Evolutionary conservation across 306 rosid species (phyloP), one percentile per base, ranked within the genome.

Genomic region (Acacia confusa): DNA sequence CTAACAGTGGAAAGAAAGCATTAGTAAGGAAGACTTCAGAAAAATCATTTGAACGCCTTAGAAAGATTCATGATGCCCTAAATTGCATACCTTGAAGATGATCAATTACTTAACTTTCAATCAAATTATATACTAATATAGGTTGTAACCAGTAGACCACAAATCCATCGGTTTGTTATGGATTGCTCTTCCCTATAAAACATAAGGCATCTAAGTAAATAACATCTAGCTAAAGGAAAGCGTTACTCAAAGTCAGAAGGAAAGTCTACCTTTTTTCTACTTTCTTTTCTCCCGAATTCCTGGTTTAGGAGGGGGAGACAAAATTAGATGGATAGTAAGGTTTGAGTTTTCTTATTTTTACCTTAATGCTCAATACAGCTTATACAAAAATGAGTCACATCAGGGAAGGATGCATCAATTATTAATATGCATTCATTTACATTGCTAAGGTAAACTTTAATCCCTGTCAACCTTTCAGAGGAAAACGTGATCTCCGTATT

Each of bases 21-120:
- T 57, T 60, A 58, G 16, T 9, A 68, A 7, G 19, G 24, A 10
- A 75, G 68, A 66, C 40, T 20, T 22, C 53, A 72, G 12, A 30
- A 47, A 7, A 50, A 52, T 17, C 32, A 78, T 50, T 36, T 38
- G 67, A 47, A 27, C 41, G 61, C 43, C 70, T 48, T 5, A 30
- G 22, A 28, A 50, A 78, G 12, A 53, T 53, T 53, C 72, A 15
- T 44, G 41, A 80, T 48, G 79, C 67, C 79, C 52, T 43, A 43
- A 53, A 76, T 36, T 57, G 67, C 73, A 72, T 71, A 77, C 74
- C 68, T 14, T 27, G 60, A 22, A 17, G 60, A 72, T 52, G 58
- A 72, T 71, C 43, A 70, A 76, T 32, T 25, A 53, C 24, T 19
- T 53, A 7, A 61, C 36, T 61, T 55, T 78, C 52, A 44, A 43